Evolutionary conservation across 495 filamentous ascomycete species (phyloP), one percentile per base, ranked within the genome.

Genomic region (Penicillium odoratum): DNA sequence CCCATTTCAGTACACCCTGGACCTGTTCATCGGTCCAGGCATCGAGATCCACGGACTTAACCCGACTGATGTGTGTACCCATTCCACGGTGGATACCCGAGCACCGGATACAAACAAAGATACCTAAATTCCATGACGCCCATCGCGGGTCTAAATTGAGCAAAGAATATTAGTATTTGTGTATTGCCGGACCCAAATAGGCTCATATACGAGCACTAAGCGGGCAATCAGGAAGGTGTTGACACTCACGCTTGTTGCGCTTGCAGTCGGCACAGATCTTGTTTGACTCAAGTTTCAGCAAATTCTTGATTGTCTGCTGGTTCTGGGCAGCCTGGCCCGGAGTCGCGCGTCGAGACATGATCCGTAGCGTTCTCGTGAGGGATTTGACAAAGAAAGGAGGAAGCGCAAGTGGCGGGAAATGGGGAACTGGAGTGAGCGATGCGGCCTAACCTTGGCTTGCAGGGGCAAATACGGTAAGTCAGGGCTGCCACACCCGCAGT

Each of bases 251-350:
- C 70, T 98, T 98, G 74, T 97, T 98, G 70, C 90, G 85, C 80
- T 98, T 98, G 82, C 94, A 98, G 69, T 98, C 94, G 40, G 94
- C 94, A 81, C 94, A 98, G 68, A 86, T 85, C 77, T 97, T 98
- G 77, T 98, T 98, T 55, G 81, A 72, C 65, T 97, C 93, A 58
- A 98, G 78, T 76, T 98, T 98, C 75, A 97, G 74, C 56, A 98
- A 81, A 62, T 76, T 88, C 78, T 98, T 98, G 73, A 98, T 92
- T 11, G 89, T 92, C 69, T 87, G 81, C 72, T 88, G 86, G 75
- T 98, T 97, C 69, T 92, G 88, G 54, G 91, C 91, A 69, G 89
- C 90, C 73, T 91, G 88, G 69, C 92, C 88, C 54, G 90, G 88
- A 58, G 83, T 85, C 45, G 72, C 70, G 67, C 94, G 88, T 78